phyloP scores from a whole-genome alignment of 192 early-diverging fungal species.

The Ambispora gerdemannii region DNA sequence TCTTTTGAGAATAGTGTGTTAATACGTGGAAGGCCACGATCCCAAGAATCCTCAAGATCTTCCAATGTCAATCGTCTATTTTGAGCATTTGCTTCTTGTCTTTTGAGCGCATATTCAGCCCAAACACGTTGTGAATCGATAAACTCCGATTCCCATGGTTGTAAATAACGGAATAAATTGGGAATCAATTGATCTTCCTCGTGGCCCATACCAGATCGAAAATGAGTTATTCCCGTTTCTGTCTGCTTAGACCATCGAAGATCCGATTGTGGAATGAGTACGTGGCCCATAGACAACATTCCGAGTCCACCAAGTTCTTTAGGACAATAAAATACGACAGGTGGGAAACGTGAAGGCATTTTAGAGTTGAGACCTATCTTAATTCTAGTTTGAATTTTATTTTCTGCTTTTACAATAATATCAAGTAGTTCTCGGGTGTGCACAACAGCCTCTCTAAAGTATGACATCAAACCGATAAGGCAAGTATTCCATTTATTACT shows the following conservation, averaged over 20 bases:
- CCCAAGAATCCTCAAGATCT: slow-evolving; percentile 98
- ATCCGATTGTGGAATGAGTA: slow-evolving; percentile 96
- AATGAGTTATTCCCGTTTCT: slow-evolving; percentile 94
- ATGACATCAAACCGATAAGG: slow-evolving; percentile 95
- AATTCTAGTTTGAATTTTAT: slow-evolving; percentile 98
- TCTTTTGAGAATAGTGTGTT: slow-evolving; percentile 99
- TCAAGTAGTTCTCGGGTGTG: slow-evolving; percentile 96
- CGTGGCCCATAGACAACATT: slow-evolving; percentile 99
- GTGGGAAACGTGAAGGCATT: slow-evolving; percentile 97
- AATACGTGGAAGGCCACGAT: slow-evolving; percentile 97
- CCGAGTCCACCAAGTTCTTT: slow-evolving; percentile 91
- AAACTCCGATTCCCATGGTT: slow-evolving; percentile 99
- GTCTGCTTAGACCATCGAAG: slow-evolving; percentile 96
- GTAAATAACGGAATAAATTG: slow-evolving; percentile 95
- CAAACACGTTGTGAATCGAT: slow-evolving; percentile 98
- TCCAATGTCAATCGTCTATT: slow-evolving; percentile 97
- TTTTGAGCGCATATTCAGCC: slow-evolving; percentile 97
- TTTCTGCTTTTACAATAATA: slow-evolving; percentile 95
- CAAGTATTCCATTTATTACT: slow-evolving; percentile 94
- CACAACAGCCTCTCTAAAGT: slow-evolving; percentile 96
- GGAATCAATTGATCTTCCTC: slow-evolving; percentile 97
- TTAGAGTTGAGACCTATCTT: slow-evolving; percentile 99
- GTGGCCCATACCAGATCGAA: slow-evolving; percentile 97
- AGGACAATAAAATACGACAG: slow-evolving; percentile 74
- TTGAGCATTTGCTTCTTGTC: slow-evolving; percentile 94